Evolutionary conservation across 148 eudicot species (phyloP).

Genomic region (Selenicereus undatus): DNA sequence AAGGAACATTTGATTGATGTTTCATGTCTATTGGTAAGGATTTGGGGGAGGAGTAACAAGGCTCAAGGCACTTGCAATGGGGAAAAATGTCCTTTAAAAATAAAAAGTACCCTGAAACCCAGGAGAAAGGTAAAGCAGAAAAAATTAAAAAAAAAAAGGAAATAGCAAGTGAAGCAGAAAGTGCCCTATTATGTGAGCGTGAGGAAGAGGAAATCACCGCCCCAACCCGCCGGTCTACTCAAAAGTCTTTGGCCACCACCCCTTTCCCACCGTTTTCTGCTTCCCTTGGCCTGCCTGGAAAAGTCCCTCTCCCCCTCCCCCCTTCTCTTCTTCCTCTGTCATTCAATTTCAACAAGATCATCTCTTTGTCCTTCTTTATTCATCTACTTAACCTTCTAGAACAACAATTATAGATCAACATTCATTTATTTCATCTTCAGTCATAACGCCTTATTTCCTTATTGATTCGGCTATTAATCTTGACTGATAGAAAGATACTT

Average conservation of each 20-base stretch:
- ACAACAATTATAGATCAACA: neutral
- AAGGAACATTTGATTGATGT: neutral
- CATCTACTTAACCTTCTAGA: neutral
- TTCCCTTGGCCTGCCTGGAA: neutral
- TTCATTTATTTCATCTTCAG: neutral
- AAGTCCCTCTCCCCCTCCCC: neutral
- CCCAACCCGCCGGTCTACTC: conserved; percentile 16
- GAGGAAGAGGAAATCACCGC: conserved; percentile 6
- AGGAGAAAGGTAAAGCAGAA: neutral
- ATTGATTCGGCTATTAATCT: neutral
- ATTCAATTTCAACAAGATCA: neutral
- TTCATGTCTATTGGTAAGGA: neutral
- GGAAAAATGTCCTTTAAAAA: neutral
- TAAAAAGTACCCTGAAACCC: neutral
- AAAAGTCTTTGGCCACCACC: conserved; percentile 25
- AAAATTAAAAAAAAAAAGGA: neutral
- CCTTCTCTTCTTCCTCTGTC: neutral
- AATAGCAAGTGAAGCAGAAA: conserved; percentile 13
- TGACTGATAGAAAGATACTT: neutral
- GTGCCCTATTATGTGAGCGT: conserved; percentile 23
- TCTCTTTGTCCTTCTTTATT: neutral
- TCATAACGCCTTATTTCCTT: neutral
- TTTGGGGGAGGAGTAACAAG: neutral
- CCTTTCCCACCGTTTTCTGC: neutral
- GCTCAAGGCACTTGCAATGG: neutral